Conservation (phyloP, 2,329 filamentous ascomycete genomes). For the Ascochyta fabae region DNA sequence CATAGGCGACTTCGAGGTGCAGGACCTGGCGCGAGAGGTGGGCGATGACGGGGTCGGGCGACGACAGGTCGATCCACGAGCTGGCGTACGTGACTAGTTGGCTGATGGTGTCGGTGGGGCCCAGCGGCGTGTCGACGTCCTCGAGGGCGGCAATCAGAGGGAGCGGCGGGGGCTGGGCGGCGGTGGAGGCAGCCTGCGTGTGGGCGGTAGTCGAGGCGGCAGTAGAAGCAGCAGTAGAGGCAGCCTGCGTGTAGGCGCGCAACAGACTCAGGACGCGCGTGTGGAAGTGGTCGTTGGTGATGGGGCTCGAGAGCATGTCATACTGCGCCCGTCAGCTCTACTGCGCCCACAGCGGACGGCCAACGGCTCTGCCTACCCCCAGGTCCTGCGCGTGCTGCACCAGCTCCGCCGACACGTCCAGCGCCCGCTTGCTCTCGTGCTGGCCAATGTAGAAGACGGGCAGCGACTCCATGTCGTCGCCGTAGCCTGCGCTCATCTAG, state of each 20-base stretch:
- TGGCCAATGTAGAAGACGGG: slow-evolving; percentile 74
- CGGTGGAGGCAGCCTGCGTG: slow-evolving; percentile 51
- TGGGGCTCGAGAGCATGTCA: slow-evolving; percentile 77
- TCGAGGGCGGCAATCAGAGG: slow-evolving; percentile 69
- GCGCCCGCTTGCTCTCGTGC: slow-evolving; percentile 69
- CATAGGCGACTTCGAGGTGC: slow-evolving; percentile 90
- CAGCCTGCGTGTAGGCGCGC: slow-evolving; percentile 59
- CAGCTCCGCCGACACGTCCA: slow-evolving; percentile 68
- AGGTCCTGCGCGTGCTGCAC: slow-evolving; percentile 72
- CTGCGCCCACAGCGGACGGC: too few species aligned
- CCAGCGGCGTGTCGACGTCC: slow-evolving; percentile 77
- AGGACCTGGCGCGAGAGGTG: slow-evolving; percentile 89
- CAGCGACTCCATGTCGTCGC: slow-evolving; percentile 45
- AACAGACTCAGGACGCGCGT: slow-evolving; percentile 70
- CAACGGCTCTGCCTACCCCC: slow-evolving; percentile 47
- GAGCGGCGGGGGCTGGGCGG: slow-evolving; percentile 52
- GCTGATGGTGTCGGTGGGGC: slow-evolving; percentile 70
- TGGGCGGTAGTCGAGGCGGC: slow-evolving; percentile 59
- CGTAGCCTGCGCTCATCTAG: slow-evolving; percentile 20
- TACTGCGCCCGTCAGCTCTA: slow-evolving; percentile 61
- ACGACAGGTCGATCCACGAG: slow-evolving; percentile 90
- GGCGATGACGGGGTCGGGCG: slow-evolving; percentile 79
- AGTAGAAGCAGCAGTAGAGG: slow-evolving; percentile 11
- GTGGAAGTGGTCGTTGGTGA: slow-evolving; percentile 77
- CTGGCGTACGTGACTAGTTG: slow-evolving; percentile 82